These are phyloP conservation scores for Globisporangium echinulatum DNA, from an alignment of 352 stramenopile genomes.

Conservation along the genomic window DNA sequence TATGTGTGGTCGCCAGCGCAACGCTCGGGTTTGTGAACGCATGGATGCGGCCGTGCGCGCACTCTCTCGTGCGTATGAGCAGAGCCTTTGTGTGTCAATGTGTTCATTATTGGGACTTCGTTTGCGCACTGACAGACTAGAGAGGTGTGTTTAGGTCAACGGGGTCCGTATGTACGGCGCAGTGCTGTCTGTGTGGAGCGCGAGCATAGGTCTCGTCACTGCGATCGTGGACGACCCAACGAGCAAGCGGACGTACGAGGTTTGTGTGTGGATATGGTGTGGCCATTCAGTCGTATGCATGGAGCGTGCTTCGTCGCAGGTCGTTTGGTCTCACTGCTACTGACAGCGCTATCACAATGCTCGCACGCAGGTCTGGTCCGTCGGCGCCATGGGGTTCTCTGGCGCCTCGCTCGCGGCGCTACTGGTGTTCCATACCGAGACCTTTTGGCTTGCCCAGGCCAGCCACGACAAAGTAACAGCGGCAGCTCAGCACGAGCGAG, in stretches of 20 bases:
- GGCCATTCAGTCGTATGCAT: neutral
- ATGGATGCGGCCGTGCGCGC: conserved; percentile 41
- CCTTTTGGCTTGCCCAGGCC: conserved; percentile 34
- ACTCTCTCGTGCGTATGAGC: conserved; percentile 29
- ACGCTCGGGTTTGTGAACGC: conserved; percentile 24
- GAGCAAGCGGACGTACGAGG: conserved; percentile 36
- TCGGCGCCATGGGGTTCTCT: conserved; percentile 45
- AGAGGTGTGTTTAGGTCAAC: conserved; percentile 29
- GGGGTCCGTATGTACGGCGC: conserved; percentile 36
- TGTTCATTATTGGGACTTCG: no score
- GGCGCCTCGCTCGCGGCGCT: conserved; percentile 27
- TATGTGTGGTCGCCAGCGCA: conserved; percentile 8
- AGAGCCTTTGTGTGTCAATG: no score
- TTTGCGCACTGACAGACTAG: neutral
- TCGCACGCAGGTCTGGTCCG: conserved; percentile 34
- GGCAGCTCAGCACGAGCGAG: neutral
- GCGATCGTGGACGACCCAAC: conserved; percentile 35
- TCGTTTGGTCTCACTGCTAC: no score
- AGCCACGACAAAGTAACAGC: neutral
- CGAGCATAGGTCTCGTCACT: conserved; percentile 25
- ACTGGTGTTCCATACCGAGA: conserved; percentile 39
- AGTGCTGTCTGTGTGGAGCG: conserved; percentile 36
- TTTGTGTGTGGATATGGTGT: conserved; percentile 5
- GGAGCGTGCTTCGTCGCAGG: neutral
- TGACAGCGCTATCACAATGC: neutral